These are phyloP conservation scores for Diplodia intermedia DNA, from an alignment of 2,329 filamentous ascomycete genomes.

Conservation along the genomic window DNA sequence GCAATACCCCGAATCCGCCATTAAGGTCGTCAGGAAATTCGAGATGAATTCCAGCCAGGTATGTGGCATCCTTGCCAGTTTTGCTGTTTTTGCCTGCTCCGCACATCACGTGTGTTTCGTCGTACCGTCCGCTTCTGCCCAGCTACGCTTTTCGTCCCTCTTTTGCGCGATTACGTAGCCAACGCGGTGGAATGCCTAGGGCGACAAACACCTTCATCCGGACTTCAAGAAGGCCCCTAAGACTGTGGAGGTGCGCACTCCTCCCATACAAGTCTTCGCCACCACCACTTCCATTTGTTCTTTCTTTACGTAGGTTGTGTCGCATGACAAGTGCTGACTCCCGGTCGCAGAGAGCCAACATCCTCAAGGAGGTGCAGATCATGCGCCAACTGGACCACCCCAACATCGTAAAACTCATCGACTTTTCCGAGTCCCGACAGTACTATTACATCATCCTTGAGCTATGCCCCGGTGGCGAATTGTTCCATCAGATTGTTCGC, in stretches of 20 bases:
- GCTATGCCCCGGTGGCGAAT: constrained; percentile 90
- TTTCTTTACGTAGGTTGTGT: constrained; percentile 31
- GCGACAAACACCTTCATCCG: constrained; percentile 90
- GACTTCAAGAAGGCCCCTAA: constrained; percentile 89
- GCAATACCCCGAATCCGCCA: constrained; percentile 80
- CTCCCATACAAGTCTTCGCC: constrained; percentile 36
- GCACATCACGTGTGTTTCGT: constrained; percentile 21
- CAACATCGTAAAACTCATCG: constrained; percentile 91
- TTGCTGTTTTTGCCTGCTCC: constrained; percentile 34
- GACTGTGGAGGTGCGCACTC: constrained; percentile 87
- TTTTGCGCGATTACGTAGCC: constrained; percentile 52
- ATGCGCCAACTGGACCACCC: constrained; percentile 97
- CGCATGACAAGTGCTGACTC: constrained; percentile 50
- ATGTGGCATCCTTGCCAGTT: constrained; percentile 59
- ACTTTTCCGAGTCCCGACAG: constrained; percentile 90
- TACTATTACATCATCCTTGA: constrained; percentile 99
- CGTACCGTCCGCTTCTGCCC: constrained; percentile 33
- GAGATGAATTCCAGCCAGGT: constrained; percentile 99
- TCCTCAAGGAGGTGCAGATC: constrained; percentile 97
- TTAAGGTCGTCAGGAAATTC: constrained; percentile 98
- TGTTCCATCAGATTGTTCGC: constrained; percentile 98
- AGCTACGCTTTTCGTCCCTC: constrained; percentile 38
- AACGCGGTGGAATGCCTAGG: constrained; percentile 68
- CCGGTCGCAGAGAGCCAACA: constrained; percentile 81
- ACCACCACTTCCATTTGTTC: constrained; percentile 37